phyloP scores from a whole-genome alignment of 1,139 yeast species.

The Saccharomyces hybrid region DNA sequence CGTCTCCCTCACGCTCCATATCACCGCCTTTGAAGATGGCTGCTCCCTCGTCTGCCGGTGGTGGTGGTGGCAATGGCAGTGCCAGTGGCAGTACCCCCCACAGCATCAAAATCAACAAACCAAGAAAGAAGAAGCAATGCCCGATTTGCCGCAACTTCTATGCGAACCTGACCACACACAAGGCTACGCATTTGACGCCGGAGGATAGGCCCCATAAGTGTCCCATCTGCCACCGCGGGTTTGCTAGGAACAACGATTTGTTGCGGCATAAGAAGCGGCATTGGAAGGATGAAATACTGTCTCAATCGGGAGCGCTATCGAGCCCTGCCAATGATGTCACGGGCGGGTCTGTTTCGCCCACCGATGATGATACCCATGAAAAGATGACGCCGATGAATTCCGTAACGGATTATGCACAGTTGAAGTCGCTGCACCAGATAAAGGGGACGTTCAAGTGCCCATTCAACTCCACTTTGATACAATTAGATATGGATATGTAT shows the following conservation, averaged over 20 bases:
- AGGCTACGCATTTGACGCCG: conserved; percentile 70
- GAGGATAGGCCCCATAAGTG: conserved; percentile 73
- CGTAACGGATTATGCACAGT: conserved; percentile 14
- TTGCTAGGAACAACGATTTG: conserved; percentile 81
- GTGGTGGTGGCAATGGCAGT: conserved; percentile 1
- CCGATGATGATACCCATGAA: neutral
- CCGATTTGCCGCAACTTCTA: conserved; percentile 70
- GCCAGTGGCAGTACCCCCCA: neutral
- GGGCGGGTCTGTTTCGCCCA: conserved; percentile 3
- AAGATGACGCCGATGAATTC: conserved; percentile 1
- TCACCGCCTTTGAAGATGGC: neutral
- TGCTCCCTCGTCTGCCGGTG: conserved; percentile 1
- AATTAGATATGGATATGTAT: conserved; percentile 27
- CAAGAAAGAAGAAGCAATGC: conserved; percentile 75
- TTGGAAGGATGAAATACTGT: conserved; percentile 54
- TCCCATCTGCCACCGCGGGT: conserved; percentile 70
- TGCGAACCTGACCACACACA: conserved; percentile 79
- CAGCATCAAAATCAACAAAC: conserved; percentile 30
- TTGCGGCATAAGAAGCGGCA: conserved; percentile 80
- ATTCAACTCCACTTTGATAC: conserved; percentile 30
- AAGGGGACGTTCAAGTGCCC: conserved; percentile 46
- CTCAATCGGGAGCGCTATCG: conserved; percentile 6
- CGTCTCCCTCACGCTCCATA: conserved; percentile 1
- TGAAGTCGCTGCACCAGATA: conserved; percentile 26
- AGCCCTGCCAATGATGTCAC: conserved; percentile 6